Conservation (phyloP, 139 green algal species). For the Coelastrella sp. region DNA sequence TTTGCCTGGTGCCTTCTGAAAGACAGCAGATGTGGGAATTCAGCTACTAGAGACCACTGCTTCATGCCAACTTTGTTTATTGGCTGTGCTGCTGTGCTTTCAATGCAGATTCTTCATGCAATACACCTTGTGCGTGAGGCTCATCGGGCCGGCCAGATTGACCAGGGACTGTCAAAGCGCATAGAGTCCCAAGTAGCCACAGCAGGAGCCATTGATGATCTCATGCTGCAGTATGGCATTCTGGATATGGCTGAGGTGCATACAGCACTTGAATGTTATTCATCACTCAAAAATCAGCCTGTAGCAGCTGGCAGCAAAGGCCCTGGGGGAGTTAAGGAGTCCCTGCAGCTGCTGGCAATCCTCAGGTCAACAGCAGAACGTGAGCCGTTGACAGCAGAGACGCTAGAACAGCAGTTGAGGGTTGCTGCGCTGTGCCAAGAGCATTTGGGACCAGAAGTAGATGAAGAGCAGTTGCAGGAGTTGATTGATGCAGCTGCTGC, state of each 20-base stretch:
- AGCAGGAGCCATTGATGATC: conserved; percentile 53
- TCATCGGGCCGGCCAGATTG: conserved; percentile 53
- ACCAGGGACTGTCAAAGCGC: conserved; percentile 45
- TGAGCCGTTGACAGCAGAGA: not conserved
- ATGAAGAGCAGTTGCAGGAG: conserved; percentile 35
- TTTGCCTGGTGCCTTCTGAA: no score
- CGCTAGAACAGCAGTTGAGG: not conserved
- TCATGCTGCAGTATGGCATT: conserved; percentile 56
- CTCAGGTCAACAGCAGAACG: not conserved
- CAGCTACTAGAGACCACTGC: no score
- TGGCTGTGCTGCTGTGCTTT: not conserved
- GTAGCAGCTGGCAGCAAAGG: not conserved
- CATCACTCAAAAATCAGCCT: not conserved
- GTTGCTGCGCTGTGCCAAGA: conserved; percentile 18
- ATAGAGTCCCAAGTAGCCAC: conserved; percentile 38
- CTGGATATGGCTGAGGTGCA: conserved; percentile 61
- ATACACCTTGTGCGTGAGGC: conserved; percentile 65
- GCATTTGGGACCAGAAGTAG: not conserved
- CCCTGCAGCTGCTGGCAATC: not conserved
- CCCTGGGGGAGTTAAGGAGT: conserved; percentile 4
- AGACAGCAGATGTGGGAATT: no score
- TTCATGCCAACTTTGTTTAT: no score
- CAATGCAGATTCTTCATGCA: conserved; percentile 32
- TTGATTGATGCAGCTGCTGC: conserved; percentile 21
- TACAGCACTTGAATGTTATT: conserved; percentile 53